Conservation (phyloP, 179 eudicot genomes). For the Carnegiea gigantea region DNA sequence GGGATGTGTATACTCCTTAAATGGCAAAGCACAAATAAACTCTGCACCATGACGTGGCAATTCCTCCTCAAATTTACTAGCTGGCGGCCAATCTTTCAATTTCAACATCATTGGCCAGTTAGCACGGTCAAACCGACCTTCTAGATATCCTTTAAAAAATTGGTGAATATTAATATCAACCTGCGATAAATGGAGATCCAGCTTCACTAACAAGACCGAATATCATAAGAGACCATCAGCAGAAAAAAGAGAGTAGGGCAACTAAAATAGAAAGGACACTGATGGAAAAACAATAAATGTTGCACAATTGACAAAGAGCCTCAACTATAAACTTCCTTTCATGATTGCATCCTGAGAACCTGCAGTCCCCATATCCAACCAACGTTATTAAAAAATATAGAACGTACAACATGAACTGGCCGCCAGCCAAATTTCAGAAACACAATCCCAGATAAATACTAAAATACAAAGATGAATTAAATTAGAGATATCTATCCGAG, state of each 20-base stretch:
- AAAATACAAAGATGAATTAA: not conserved
- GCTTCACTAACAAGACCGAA: not conserved
- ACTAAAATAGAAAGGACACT: not conserved
- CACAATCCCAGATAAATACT: not conserved
- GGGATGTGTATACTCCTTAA: constrained; percentile 71
- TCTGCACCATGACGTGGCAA: constrained; percentile 73
- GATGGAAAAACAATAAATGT: not conserved
- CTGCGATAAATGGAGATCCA: constrained; percentile 30
- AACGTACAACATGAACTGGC: not conserved
- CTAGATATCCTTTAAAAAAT: constrained; percentile 49
- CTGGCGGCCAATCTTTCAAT: constrained; percentile 81
- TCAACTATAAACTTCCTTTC: not conserved
- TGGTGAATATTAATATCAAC: constrained; percentile 51
- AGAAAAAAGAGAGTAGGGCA: not conserved
- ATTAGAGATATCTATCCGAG: not conserved
- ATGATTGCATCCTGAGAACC: not conserved
- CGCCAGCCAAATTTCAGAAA: not conserved
- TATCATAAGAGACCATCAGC: not conserved
- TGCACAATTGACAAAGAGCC: not conserved
- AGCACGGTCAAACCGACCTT: constrained; percentile 16
- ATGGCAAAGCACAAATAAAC: constrained; percentile 63
- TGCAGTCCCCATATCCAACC: not conserved
- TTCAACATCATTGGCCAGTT: constrained; percentile 61
- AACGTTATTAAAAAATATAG: not conserved
- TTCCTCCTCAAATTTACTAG: constrained; percentile 49